phyloP scores from a whole-genome alignment of 148 eudicot genomes.

The Dysphania ambrosioides region DNA sequence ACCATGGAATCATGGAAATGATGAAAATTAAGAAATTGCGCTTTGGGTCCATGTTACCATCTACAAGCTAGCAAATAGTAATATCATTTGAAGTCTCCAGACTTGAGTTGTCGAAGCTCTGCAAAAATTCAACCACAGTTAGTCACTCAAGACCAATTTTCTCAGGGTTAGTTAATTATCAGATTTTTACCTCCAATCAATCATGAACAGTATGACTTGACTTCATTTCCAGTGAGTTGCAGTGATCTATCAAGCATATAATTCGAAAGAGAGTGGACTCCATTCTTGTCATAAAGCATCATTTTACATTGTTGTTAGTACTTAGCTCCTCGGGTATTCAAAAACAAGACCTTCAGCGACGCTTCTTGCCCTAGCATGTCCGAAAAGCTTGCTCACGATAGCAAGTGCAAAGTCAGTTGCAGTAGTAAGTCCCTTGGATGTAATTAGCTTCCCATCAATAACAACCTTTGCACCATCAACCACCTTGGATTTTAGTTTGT shows the following conservation, averaged over 20 bases:
- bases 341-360: conserved; percentile 92
- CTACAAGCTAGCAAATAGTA: neutral
- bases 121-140: neutral
- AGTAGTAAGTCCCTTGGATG: conserved; percentile 64
- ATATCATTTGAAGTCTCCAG: neutral
- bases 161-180: neutral
- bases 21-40: neutral
- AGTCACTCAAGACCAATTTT: neutral
- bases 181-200: neutral
- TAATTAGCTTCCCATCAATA: conserved; percentile 81
- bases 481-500: conserved; percentile 27
- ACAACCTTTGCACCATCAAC: conserved; percentile 58
- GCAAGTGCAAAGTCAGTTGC: conserved; percentile 67
- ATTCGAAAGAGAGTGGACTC: neutral
- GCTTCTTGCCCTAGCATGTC: conserved; percentile 83
- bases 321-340: conserved; percentile 54
- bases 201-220: neutral
- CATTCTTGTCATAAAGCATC: neutral
- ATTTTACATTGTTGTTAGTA: neutral
- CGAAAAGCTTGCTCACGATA: conserved; percentile 79
- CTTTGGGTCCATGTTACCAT: neutral
- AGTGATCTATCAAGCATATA: neutral
- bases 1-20: neutral
- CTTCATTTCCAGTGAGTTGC: neutral
- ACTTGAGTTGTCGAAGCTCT: conserved; percentile 3